Evolutionary conservation across 805 yeast species (phyloP).

Genomic region (Lipomyces yamadae): DNA sequence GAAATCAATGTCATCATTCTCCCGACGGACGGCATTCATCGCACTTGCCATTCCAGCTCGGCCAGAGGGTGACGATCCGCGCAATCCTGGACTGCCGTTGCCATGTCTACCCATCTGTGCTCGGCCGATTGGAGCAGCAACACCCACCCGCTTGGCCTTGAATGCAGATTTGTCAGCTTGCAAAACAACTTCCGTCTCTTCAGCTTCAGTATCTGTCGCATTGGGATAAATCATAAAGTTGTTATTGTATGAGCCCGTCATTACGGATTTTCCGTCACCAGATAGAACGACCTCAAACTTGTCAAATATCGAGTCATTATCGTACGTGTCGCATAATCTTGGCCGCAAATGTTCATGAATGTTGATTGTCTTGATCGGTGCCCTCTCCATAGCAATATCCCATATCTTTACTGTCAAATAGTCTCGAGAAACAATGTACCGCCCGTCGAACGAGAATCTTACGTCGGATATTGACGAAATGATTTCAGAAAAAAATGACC

Average conservation of each 20-base stretch:
- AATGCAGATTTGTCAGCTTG: constrained; percentile 99
- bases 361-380: constrained; percentile 91
- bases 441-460: constrained; percentile 87
- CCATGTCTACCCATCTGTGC: constrained; percentile 25
- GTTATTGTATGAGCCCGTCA: constrained; percentile 97
- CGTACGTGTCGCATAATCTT: constrained; percentile 94
- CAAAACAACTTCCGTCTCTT: constrained; percentile 69
- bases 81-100: constrained; percentile 45
- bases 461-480: constrained; percentile 94
- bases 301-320: constrained; percentile 97
- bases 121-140: constrained; percentile 52
- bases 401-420: constrained; percentile 96
- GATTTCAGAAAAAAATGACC: constrained; percentile 96
- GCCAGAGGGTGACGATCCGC: constrained; percentile 34
- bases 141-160: constrained; percentile 71
- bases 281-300: constrained; percentile 95
- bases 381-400: constrained; percentile 97
- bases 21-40: constrained; percentile 52
- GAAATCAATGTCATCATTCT: constrained; percentile 83
- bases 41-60: constrained; percentile 50
- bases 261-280: constrained; percentile 88
- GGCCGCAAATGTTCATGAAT: constrained; percentile 95
- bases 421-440: constrained; percentile 95
- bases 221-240: constrained; percentile 96
- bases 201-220: constrained; percentile 45